Base-by-base conservation (phyloP, 129 eudicot species). In the Deinandra increscens region DNA sequence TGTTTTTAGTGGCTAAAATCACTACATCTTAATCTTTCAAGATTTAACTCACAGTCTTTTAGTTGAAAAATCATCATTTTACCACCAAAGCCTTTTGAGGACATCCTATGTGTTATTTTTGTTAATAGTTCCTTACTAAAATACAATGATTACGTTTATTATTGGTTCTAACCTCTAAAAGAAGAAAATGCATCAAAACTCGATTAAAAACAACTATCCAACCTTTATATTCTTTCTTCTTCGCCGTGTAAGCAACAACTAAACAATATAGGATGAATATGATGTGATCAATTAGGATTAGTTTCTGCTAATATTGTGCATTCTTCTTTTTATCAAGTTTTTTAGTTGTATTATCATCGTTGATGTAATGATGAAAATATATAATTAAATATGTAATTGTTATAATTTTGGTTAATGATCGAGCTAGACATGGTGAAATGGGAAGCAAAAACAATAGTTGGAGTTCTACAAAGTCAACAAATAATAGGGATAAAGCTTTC, bases 171-270 rank as follows among this genome's bases (percentile, higher is more conserved):
- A 23, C 54, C 19, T 76, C 23, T 23, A 48, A 69, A 76, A 76
- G 26, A 39, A 69, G 75, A 77, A 61, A 61, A 49, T 48, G 61
- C 75, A 76, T 69, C 58, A 62, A 37, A 48, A 3, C 26, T 50
- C 10, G 29, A 76, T 61, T 36, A 11, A 75, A 61, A 49, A 60
- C 70, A 60, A 66, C 42, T 56, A 42, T 19, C 59, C 18, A 10
- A 44, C 58, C 31, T 49, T 69, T 34, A 68, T 56, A 19, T 23
- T 33, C n/a, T 63, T 38, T 63, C 53, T 45, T 31, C 37, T 8
- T 75, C 62, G 36, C 62, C 62, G 62, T 55, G 62, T 55, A 55
- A 55, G 62, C 62, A 55, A 55, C 62, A 15, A 14, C 53, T 26
- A 1, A 26, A 26, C 39, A 49, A 15, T 49, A 55, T 13, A 13